These are phyloP conservation scores for Wickerhamomyces sp. DNA, from an alignment of 1,139 yeast species.

Conservation along the genomic window DNA sequence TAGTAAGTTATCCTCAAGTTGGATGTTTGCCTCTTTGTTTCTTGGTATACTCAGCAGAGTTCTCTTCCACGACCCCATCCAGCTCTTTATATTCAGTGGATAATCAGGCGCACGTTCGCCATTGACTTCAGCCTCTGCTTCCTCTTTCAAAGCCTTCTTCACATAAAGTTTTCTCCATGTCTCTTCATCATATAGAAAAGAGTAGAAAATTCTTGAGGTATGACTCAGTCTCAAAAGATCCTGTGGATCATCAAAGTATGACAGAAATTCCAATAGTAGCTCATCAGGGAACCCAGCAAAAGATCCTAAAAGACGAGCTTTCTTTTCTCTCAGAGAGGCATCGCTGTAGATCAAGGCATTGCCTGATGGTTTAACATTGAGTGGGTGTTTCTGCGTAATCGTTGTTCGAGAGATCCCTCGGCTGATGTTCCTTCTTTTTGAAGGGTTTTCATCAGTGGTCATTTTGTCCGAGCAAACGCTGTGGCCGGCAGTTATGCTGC, in stretches of 20 bases:
- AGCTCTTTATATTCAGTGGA: conserved; percentile 30
- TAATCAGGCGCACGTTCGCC: conserved; percentile 10
- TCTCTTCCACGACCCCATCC: conserved; percentile 80
- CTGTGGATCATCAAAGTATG: conserved; percentile 37
- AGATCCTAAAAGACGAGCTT: conserved; percentile 39
- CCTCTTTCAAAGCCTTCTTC: conserved; percentile 18
- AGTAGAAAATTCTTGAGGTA: conserved; percentile 65
- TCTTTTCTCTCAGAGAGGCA: conserved; percentile 16
- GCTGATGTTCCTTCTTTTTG: conserved; percentile 14
- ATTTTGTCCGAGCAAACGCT: too few species aligned
- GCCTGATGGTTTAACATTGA: conserved; percentile 72
- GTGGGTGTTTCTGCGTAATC: conserved; percentile 48
- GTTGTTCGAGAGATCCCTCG: conserved; percentile 21
- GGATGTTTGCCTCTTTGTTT: conserved; percentile 37
- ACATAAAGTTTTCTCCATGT: conserved; percentile 64
- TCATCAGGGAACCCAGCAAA: conserved; percentile 57
- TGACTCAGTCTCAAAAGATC: conserved; percentile 49
- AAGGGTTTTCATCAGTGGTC: conserved; percentile 13
- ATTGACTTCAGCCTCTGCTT: conserved; percentile 14
- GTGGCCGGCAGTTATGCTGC: too few species aligned
- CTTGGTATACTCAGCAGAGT: conserved; percentile 42
- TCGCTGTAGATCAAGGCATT: conserved; percentile 36
- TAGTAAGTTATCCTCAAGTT: conserved; percentile 31
- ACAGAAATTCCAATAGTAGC: conserved; percentile 40
- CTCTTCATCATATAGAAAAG: conserved; percentile 69